These are phyloP conservation scores for Podospora anserina DNA, from an alignment of 495 filamentous ascomycete species.

Conservation along the genomic window DNA sequence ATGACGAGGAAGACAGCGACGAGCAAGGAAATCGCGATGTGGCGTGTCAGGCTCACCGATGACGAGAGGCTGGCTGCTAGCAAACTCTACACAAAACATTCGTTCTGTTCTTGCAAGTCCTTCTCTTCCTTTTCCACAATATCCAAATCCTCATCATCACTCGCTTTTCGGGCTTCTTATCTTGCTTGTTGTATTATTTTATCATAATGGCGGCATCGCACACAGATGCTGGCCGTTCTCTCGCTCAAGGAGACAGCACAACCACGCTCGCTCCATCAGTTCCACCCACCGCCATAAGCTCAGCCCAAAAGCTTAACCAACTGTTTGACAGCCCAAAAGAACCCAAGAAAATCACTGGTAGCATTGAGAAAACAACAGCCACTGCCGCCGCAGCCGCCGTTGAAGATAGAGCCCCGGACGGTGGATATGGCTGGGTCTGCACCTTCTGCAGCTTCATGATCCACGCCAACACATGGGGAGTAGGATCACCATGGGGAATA, in stretches of 20 bases:
- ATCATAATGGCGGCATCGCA: neutral
- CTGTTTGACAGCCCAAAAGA: neutral
- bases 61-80: neutral
- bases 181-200: neutral
- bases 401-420: constrained; percentile 42
- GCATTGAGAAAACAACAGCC: neutral
- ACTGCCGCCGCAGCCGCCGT: neutral
- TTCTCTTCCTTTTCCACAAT: constrained; percentile 10
- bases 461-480: constrained; percentile 55
- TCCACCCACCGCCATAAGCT: neutral
- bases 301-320: neutral
- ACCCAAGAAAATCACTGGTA: neutral
- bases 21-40: neutral
- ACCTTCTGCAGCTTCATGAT: constrained; percentile 48
- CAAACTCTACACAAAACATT: neutral
- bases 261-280: neutral
- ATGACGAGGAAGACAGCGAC: neutral
- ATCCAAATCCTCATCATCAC: constrained; percentile 11
- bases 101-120: neutral
- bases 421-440: constrained; percentile 61
- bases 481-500: constrained; percentile 54
- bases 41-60: neutral
- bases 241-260: neutral
- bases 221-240: neutral
- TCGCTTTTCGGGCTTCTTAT: neutral